These are phyloP conservation scores for Lonicera japonica DNA, from an alignment of 129 eudicot species.

Conservation along the genomic window DNA sequence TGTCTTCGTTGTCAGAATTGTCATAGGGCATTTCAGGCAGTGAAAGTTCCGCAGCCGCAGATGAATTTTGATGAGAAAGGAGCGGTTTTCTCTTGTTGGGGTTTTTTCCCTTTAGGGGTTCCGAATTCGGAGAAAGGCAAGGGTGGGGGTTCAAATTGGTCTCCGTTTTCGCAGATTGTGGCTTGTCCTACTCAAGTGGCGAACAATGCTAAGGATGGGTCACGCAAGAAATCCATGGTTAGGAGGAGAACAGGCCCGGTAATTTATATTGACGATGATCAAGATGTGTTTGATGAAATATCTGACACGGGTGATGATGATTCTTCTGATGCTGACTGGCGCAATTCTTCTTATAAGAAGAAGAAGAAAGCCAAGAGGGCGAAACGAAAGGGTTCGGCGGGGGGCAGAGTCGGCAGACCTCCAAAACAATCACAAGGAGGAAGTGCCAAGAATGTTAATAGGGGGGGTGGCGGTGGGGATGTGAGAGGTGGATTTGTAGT, in stretches of 20 bases:
- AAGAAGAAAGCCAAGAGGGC: conserved; percentile 14
- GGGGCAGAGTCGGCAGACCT: conserved; percentile 16
- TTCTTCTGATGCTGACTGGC: conserved; percentile 58
- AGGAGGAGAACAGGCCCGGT: conserved; percentile 35
- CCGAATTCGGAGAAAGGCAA: conserved; percentile 41
- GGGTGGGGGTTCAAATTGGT: conserved; percentile 40
- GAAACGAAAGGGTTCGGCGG: conserved; percentile 1
- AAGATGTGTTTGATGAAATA: conserved; percentile 40
- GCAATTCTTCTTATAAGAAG: conserved; percentile 4
- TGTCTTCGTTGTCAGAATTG: conserved; percentile 70
- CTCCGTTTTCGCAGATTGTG: conserved; percentile 69
- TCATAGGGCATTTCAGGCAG: conserved; percentile 80
- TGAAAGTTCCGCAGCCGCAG: conserved; percentile 53
- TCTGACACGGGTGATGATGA: conserved; percentile 55
- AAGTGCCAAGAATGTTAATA: conserved; percentile 19
- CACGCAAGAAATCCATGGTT: conserved; percentile 8
- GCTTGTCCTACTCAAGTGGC: conserved; percentile 22
- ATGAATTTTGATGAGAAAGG: conserved; percentile 43
- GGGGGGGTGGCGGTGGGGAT: conserved; percentile 18
- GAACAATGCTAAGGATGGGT: not conserved
- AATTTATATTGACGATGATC: conserved; percentile 63
- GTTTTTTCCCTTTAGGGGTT: conserved; percentile 71
- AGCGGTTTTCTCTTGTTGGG: conserved; percentile 68
- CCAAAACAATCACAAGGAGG: conserved; percentile 16
- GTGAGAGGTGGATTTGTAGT: conserved; percentile 18